These are phyloP conservation scores for Aspergillus heteromorphus DNA, from an alignment of 495 filamentous ascomycete genomes.

Conservation along the genomic window DNA sequence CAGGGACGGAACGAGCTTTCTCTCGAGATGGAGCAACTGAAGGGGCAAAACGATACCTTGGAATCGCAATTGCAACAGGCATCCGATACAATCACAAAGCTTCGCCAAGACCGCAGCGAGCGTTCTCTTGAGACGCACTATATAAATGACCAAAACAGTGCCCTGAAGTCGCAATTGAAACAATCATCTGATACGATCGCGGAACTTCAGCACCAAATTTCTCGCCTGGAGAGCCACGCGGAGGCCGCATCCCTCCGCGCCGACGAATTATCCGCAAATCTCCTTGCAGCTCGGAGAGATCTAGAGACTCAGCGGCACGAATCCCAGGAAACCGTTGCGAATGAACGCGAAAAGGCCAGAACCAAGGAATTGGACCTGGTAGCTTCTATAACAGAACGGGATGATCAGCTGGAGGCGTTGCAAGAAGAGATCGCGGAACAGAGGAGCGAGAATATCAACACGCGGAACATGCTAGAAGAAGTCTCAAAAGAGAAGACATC, in stretches of 20 bases:
- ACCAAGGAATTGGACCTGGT: conserved; percentile 38
- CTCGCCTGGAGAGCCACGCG: conserved; percentile 25
- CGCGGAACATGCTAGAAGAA: conserved; percentile 15
- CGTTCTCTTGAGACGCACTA: neutral
- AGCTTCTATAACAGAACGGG: conserved; percentile 41
- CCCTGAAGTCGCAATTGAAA: neutral
- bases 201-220: conserved; percentile 25
- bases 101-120: conserved; percentile 8
- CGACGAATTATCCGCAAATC: conserved; percentile 25
- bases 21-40: neutral
- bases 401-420: conserved; percentile 39
- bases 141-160: neutral
- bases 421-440: conserved; percentile 21
- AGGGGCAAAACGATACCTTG: neutral
- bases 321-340: conserved; percentile 18
- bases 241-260: conserved; percentile 17
- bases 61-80: neutral
- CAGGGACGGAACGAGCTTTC: neutral
- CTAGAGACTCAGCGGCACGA: conserved; percentile 22
- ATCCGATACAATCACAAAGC: conserved; percentile 5
- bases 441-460: conserved; percentile 16
- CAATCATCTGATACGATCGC: neutral
- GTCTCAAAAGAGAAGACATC: conserved; percentile 16
- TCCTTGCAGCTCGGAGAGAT: conserved; percentile 21
- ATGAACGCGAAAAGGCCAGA: conserved; percentile 29